phyloP scores from a whole-genome alignment of 768 basidiomycete species.

The Kwoniella heveanensis region DNA sequence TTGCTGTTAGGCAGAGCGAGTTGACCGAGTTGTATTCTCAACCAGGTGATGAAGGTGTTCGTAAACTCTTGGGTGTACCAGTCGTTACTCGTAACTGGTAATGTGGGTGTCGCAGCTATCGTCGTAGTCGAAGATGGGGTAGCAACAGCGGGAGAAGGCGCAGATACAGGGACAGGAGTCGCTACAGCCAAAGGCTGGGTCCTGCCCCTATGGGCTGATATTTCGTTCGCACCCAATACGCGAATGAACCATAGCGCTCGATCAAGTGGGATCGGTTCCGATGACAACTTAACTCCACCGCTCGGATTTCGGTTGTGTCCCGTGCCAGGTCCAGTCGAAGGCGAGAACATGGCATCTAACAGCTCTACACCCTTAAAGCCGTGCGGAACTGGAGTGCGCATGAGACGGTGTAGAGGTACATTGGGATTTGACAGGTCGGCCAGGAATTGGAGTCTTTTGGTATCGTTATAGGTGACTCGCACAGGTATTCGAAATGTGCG shows the following conservation, averaged over 20 bases:
- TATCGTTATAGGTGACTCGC: slow-evolving; percentile 51
- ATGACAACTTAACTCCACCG: slow-evolving; percentile 11
- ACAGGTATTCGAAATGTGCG: slow-evolving; percentile 46
- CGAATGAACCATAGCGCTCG: slow-evolving; percentile 53
- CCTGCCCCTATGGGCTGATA: slow-evolving; percentile 45
- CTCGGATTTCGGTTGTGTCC: slow-evolving; percentile 21
- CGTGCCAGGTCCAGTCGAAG: slow-evolving; percentile 16
- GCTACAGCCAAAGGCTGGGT: slow-evolving; percentile 23
- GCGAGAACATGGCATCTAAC: slow-evolving; percentile 49
- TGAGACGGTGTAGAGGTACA: slow-evolving; percentile 44
- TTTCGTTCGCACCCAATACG: slow-evolving; percentile 47
- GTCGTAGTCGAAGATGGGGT: slow-evolving; percentile 44
- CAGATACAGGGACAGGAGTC: slow-evolving; percentile 20
- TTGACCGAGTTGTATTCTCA: slow-evolving; percentile 45
- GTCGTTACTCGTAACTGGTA: slow-evolving; percentile 41
- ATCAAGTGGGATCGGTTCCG: slow-evolving; percentile 44
- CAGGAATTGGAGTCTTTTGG: slow-evolving; percentile 45
- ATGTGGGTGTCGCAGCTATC: slow-evolving; percentile 11
- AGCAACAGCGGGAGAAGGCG: slow-evolving; percentile 33
- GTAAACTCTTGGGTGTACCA: slow-evolving; percentile 53
- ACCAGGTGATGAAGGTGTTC: slow-evolving; percentile 41
- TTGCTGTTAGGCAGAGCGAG: slow-evolving; percentile 29
- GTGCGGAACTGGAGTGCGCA: slow-evolving; percentile 43
- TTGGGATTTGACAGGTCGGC: slow-evolving; percentile 47
- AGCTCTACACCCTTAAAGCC: slow-evolving; percentile 52